Conservation (phyloP, 164 flowering plant genomes). For the Vitis amurensis region DNA sequence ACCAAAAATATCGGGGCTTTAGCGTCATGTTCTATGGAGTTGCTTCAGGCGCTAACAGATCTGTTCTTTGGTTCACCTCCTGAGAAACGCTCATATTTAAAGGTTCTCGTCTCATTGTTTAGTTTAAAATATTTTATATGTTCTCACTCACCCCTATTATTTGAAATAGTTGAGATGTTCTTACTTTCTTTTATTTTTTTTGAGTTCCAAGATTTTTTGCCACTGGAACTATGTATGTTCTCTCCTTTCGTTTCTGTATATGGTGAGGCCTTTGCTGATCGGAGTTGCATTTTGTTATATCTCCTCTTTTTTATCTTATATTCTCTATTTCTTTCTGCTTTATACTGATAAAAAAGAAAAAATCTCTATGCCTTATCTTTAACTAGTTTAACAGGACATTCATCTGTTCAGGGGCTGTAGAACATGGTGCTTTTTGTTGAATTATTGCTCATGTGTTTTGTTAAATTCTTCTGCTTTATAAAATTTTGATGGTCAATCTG, state of each 20-base stretch:
- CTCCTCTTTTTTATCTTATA: too few species aligned
- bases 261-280: too few species aligned
- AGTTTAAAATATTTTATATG: neutral
- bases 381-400: too few species aligned
- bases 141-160: neutral
- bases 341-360: too few species aligned
- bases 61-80: conserved; percentile 50
- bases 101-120: conserved; percentile 41
- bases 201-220: too few species aligned
- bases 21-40: conserved; percentile 45
- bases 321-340: too few species aligned
- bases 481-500: neutral
- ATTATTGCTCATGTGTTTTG: neutral
- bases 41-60: conserved; percentile 64
- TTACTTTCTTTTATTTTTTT: neutral
- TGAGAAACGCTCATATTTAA: conserved; percentile 47
- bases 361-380: too few species aligned
- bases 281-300: too few species aligned
- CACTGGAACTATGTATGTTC: too few species aligned
- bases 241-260: too few species aligned
- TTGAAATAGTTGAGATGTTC: too few species aligned
- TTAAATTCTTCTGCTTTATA: neutral
- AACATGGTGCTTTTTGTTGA: neutral
- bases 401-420: too few species aligned
- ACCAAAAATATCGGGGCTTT: conserved; percentile 57